These are phyloP conservation scores for Penicillium sp. DNA, from an alignment of 2,329 filamentous ascomycete species.

Conservation along the genomic window DNA sequence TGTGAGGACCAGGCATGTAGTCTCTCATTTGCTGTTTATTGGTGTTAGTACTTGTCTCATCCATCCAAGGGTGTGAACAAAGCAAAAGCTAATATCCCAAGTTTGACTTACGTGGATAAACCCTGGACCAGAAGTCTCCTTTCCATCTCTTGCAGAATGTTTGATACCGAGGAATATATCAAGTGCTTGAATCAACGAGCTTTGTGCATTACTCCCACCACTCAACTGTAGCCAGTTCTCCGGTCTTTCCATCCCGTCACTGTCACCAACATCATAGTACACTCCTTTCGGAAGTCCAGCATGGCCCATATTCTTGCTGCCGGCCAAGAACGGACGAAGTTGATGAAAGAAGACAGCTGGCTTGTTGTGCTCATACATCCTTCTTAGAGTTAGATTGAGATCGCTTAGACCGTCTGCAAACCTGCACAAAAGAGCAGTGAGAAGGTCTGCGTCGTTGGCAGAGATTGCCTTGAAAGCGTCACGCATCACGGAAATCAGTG, in stretches of 20 bases:
- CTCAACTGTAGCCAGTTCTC: conserved; percentile 53
- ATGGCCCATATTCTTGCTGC: conserved; percentile 54
- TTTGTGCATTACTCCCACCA: conserved; percentile 57
- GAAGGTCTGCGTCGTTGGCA: conserved; percentile 35
- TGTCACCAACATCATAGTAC: conserved; percentile 53
- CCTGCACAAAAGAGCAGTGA: conserved; percentile 42
- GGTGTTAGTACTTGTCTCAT: neutral
- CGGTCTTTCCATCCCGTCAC: conserved; percentile 36
- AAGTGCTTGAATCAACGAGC: conserved; percentile 55
- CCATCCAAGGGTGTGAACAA: neutral
- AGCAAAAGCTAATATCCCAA: neutral
- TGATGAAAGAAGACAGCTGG: conserved; percentile 53
- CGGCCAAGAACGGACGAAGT: conserved; percentile 53
- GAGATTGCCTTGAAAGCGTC: conserved; percentile 49
- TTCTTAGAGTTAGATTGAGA: conserved; percentile 44
- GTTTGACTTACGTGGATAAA: conserved; percentile 33
- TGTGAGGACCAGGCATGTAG: conserved; percentile 56
- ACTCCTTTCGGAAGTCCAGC: conserved; percentile 53
- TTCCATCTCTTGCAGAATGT: conserved; percentile 44
- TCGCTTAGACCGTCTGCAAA: conserved; percentile 46
- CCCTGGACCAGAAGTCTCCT: conserved; percentile 24
- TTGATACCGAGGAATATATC: conserved; percentile 54
- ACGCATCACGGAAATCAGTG: conserved; percentile 48
- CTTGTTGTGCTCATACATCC: conserved; percentile 53
- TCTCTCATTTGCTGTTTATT: conserved; percentile 49